Evolutionary conservation across 192 early-diverging fungal genomes (phyloP).

Genomic region (Linnemannia exigua): DNA sequence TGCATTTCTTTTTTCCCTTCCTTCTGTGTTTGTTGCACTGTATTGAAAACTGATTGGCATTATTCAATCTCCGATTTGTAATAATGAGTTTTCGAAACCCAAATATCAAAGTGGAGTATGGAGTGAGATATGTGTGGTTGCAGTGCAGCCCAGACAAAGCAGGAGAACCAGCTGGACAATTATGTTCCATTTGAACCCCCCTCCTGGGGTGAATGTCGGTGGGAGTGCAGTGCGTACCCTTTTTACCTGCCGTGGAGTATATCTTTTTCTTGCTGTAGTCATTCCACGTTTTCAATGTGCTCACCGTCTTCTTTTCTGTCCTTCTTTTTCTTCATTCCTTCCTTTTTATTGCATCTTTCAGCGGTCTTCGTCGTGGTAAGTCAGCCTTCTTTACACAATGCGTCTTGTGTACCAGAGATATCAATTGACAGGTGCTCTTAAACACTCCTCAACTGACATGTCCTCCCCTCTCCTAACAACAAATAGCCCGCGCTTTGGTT

Average conservation of each 20-base stretch:
- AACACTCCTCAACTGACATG: neutral
- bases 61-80: too few relatives aligned
- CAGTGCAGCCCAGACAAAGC: neutral
- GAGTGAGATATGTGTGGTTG: too few relatives aligned
- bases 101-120: too few relatives aligned
- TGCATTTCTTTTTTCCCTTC: too few relatives aligned
- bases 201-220: neutral
- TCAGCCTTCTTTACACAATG: neutral
- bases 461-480: neutral
- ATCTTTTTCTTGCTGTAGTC: too few relatives aligned
- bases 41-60: too few relatives aligned
- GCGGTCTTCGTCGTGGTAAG: slow-evolving; percentile 54
- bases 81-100: too few relatives aligned
- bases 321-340: neutral
- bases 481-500: slow-evolving; percentile 71
- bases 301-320: neutral
- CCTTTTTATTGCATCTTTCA: neutral
- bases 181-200: neutral
- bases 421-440: neutral
- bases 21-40: too few relatives aligned
- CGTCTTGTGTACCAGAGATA: neutral
- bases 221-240: neutral
- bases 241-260: neutral
- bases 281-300: neutral
- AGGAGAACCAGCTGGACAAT: slow-evolving; percentile 5